Evolutionary conservation across 306 rosid species (phyloP).

Genomic region (Comarum palustre): DNA sequence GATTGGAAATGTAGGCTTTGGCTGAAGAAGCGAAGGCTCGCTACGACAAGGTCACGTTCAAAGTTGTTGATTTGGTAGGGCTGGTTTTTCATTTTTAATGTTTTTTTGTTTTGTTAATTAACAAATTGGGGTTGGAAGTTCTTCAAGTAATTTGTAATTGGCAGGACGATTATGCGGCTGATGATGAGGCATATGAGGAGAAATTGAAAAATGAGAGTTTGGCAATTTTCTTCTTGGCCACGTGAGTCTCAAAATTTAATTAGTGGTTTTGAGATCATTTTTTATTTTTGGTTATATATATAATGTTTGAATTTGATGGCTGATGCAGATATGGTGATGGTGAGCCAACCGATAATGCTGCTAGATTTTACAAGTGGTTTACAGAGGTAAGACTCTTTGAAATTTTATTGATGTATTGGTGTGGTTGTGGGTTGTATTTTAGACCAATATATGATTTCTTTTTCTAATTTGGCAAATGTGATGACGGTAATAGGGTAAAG

Average conservation of each 20-base stretch:
- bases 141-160: slow-evolving; percentile 6
- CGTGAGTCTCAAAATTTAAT: slow-evolving; percentile 52
- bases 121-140: neutral
- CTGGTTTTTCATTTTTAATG: neutral
- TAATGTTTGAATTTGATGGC: slow-evolving; percentile 17
- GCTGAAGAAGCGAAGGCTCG: slow-evolving; percentile 88
- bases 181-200: slow-evolving; percentile 73
- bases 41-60: slow-evolving; percentile 70
- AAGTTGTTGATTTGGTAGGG: slow-evolving; percentile 82
- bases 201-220: slow-evolving; percentile 64
- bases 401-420: neutral
- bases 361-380: slow-evolving; percentile 92
- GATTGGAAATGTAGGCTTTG: slow-evolving; percentile 51
- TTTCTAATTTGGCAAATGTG: neutral
- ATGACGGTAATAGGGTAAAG: slow-evolving; percentile 57
- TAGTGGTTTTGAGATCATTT: neutral
- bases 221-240: slow-evolving; percentile 82
- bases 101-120: no score
- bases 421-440: neutral
- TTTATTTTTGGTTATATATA: neutral
- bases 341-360: slow-evolving; percentile 97
- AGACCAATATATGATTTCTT: slow-evolving; percentile 6
- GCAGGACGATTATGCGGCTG: slow-evolving; percentile 86
- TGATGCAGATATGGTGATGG: slow-evolving; percentile 94
- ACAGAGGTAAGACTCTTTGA: slow-evolving; percentile 50